phyloP scores from a whole-genome alignment of 1,284 basidiomycete species.

The Mycocalia duriaeana region DNA sequence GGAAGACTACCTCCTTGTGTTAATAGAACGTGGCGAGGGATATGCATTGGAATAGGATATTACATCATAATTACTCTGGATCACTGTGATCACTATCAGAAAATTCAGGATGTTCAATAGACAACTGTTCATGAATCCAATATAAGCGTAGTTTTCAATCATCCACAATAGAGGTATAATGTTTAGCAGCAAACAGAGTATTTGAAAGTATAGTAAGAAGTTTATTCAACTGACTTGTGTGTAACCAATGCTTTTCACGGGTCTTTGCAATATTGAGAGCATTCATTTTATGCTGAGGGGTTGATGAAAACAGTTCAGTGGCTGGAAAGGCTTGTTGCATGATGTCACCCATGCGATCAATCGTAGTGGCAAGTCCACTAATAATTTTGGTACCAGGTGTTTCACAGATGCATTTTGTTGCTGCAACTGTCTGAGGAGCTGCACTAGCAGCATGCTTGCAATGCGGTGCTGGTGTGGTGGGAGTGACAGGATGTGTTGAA shows the following conservation, averaged over 20 bases:
- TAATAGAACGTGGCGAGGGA: neutral
- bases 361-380: neutral
- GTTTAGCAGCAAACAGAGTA: neutral
- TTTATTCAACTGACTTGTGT: neutral
- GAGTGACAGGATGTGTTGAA: too few relatives aligned
- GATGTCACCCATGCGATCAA: neutral
- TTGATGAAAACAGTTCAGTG: neutral
- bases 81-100: neutral
- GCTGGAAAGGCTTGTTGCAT: neutral
- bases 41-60: neutral
- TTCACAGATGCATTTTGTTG: neutral
- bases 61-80: neutral
- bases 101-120: neutral
- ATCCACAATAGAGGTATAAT: neutral
- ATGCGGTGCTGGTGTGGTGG: too few relatives aligned
- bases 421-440: neutral
- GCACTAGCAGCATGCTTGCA: neutral
- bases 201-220: neutral
- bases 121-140: neutral
- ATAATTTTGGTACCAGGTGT: neutral
- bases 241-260: neutral
- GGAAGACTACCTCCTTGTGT: constrained; percentile 9
- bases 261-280: neutral
- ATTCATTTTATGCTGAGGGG: neutral
- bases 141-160: neutral